These are phyloP conservation scores for Colletotrichum sp. DNA, from an alignment of 2,329 filamentous ascomycete genomes.

Conservation along the genomic window DNA sequence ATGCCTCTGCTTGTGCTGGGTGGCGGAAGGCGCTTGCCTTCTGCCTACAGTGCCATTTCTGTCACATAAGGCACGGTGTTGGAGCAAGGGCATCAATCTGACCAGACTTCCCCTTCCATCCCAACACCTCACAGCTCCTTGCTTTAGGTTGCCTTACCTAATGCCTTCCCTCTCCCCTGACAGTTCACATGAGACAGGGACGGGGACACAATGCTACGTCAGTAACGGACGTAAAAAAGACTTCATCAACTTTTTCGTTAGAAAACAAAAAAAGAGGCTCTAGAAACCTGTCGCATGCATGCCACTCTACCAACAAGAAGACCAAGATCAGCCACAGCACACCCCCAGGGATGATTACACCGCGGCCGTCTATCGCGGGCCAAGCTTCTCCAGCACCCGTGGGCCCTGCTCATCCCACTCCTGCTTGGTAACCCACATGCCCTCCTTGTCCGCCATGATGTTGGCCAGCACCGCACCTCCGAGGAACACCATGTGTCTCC, in stretches of 20 bases:
- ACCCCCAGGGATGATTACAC: not conserved
- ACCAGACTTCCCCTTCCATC: not conserved
- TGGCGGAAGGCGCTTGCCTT: not conserved
- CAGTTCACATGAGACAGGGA: not conserved
- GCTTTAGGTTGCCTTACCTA: not conserved
- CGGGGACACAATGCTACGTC: not conserved
- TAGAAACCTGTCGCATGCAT: conserved; percentile 21
- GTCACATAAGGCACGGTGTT: not conserved
- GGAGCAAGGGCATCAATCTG: not conserved
- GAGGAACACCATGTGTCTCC: conserved; percentile 99
- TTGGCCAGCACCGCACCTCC: conserved; percentile 96
- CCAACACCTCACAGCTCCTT: not conserved
- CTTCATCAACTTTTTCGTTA: conserved; percentile 20
- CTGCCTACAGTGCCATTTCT: not conserved
- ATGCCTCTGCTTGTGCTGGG: not conserved
- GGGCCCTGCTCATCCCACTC: conserved; percentile 96
- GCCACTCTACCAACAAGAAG: conserved; percentile 18
- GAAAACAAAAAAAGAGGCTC: conserved; percentile 16
- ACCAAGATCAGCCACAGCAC: not conserved
- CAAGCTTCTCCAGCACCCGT: conserved; percentile 87
- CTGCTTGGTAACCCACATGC: conserved; percentile 97
- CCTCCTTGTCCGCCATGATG: conserved; percentile 98
- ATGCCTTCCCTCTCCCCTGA: not conserved
- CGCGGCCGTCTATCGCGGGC: conserved; percentile 70
- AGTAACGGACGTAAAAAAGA: not conserved